These are phyloP conservation scores for Diplosphaera chodatii DNA, from an alignment of 139 green algal species.

Conservation along the genomic window DNA sequence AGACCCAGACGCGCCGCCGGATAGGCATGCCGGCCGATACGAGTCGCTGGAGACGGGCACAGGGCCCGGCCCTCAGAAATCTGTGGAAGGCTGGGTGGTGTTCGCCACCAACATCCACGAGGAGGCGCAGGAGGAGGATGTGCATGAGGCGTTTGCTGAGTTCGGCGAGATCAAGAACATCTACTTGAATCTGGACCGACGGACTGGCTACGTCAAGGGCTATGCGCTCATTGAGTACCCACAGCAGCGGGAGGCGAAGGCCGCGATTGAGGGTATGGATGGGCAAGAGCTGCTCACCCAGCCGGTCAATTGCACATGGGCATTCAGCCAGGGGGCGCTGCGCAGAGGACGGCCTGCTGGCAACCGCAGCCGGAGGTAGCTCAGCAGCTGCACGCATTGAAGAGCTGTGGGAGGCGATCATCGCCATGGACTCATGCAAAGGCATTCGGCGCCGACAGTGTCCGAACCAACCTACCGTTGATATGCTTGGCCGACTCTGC, in stretches of 20 bases:
- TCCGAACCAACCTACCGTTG: no score
- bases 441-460: no score
- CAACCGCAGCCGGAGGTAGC: background rate
- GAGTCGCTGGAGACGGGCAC: constrained; percentile 1
- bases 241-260: constrained; percentile 69
- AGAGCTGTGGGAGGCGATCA: no score
- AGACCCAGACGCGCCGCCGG: constrained; percentile 10
- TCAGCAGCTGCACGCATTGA: no score
- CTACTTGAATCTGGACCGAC: constrained; percentile 92
- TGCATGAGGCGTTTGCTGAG: constrained; percentile 88
- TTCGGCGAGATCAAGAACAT: constrained; percentile 94
- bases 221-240: constrained; percentile 96
- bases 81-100: constrained; percentile 92
- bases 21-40: constrained; percentile 1
- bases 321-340: constrained; percentile 47
- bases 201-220: constrained; percentile 87
- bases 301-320: constrained; percentile 60
- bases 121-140: constrained; percentile 90
- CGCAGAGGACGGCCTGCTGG: background rate
- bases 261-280: constrained; percentile 81
- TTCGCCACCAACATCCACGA: constrained; percentile 90
- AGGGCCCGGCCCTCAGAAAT: constrained; percentile 15
- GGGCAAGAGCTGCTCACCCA: constrained; percentile 74
- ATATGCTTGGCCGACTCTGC: no score
- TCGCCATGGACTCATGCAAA: no score